A percentile compares a stretch with the other conserved stretches of the same genome.
These are phyloP conservation scores for Coemansia sp. DNA, from an alignment of 192 early-diverging fungal genomes.

Conservation along the genomic window DNA sequence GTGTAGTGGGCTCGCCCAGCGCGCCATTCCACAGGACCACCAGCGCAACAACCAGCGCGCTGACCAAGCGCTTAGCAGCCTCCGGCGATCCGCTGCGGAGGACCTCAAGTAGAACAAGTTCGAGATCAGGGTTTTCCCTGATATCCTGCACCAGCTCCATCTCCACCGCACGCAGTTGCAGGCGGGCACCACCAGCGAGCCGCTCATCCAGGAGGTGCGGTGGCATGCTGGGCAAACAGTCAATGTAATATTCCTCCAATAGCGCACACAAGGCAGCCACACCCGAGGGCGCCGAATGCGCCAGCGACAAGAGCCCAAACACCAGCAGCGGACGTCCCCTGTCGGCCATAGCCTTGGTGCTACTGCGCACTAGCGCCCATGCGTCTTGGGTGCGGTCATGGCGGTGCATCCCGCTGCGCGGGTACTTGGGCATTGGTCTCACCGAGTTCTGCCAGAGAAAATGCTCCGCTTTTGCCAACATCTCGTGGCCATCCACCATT, in stretches of 20 bases:
- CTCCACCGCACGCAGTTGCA: constrained; percentile 28
- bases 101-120: constrained; percentile 17
- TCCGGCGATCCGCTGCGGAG: constrained; percentile 6
- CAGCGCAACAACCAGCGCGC: constrained; percentile 33
- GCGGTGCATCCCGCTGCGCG: constrained; percentile 29
- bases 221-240: constrained; percentile 36
- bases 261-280: constrained; percentile 21
- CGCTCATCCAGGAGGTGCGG: constrained; percentile 34
- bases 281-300: neutral
- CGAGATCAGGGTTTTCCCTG: constrained; percentile 28
- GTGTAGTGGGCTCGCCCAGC: constrained; percentile 24
- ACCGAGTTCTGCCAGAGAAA: constrained; percentile 50
- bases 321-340: constrained; percentile 21
- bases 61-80: constrained; percentile 15
- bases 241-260: constrained; percentile 39
- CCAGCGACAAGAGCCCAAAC: constrained; percentile 17
- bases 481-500: neutral
- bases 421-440: constrained; percentile 43
- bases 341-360: neutral
- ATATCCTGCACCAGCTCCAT: constrained; percentile 47
- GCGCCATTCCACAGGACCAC: constrained; percentile 47
- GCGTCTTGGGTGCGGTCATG: constrained; percentile 31
- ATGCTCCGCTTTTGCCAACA: constrained; percentile 19
- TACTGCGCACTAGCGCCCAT: constrained; percentile 28
- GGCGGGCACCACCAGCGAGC: constrained; percentile 1